Evolutionary conservation across 176 grass and related monocot genomes (phyloP), one percentile per base, ranked within the genome.

Genomic region (Triticum urartu): DNA sequence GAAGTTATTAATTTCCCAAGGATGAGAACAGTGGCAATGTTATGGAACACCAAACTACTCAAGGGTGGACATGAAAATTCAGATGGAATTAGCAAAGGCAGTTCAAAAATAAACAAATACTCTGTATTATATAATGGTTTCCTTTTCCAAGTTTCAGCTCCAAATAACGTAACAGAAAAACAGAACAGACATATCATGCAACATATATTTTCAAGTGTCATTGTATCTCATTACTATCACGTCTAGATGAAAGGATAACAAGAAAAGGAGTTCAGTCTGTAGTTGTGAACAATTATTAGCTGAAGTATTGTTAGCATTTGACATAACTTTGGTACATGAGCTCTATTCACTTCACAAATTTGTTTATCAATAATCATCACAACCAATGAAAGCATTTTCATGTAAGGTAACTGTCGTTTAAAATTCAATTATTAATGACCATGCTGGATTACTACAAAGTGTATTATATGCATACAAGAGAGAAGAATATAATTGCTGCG

Each of bases 1-100:
- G 87, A 25, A 7, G 11, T 9, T 18, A 2, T 85, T 64, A 88
- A 35, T 79, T 85, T 72, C 54, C 17, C 64, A 81, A 88, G 9
- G 63, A 69, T 54, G 18, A 52, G 48, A 82, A 72, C 2, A 12
- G 14, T 45, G 14, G 5, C 17, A 32, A 38, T 66, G 11, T 4
- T 26, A 50, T 42, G 17, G 32, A 77, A 47, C 21, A 48, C 21
- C 7, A 2, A 35, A 61, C 36, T 24, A 70, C 25, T 64, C 7
- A 4, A 47, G 15, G 50, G 2, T 50, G 26, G 13, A 80, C 4
- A 64, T 63, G 11, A 12, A 71, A 38, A 22, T 81, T 72, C 7
- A 47, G 20, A 84, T 68, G 64, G 40, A 7, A 54, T 11, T 32
- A 76, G 13, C 85, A 21, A 4, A 86, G 25, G 30, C 18, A 68